phyloP scores from a whole-genome alignment of 2,329 filamentous ascomycete species.

The Sarocladiaceae sp. region DNA sequence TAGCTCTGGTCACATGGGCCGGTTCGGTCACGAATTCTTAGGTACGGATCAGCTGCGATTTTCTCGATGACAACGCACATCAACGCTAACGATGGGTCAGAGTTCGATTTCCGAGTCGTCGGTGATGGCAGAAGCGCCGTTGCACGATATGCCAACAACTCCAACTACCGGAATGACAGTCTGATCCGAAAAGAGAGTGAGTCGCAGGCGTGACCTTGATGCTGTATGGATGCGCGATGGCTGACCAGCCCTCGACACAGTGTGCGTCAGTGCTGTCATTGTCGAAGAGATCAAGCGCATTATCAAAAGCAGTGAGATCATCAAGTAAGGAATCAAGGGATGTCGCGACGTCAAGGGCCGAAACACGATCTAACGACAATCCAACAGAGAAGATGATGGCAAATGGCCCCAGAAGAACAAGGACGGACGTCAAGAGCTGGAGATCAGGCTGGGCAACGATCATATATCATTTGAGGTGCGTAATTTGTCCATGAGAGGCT shows the following conservation, averaged over 20 bases:
- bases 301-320: conserved; percentile 93
- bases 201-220: conserved; percentile 29
- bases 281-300: conserved; percentile 95
- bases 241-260: conserved; percentile 36
- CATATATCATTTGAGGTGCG: conserved; percentile 95
- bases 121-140: conserved; percentile 90
- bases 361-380: conserved; percentile 7
- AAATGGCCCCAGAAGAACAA: conserved; percentile 99
- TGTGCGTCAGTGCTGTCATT: conserved; percentile 90
- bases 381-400: conserved; percentile 80
- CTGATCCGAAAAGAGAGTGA: conserved; percentile 98
- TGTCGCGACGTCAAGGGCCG: too few relatives aligned
- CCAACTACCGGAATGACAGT: conserved; percentile 97
- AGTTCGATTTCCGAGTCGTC: conserved; percentile 92
- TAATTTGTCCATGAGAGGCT: conserved; percentile 2
- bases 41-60: conserved; percentile 44
- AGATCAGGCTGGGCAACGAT: conserved; percentile 88
- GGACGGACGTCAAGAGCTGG: conserved; percentile 91
- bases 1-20: conserved; percentile 94
- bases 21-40: conserved; percentile 96
- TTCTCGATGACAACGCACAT: not conserved
- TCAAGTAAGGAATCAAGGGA: conserved; percentile 61
- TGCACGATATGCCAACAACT: conserved; percentile 97
- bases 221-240: not conserved
- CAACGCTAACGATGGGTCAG: conserved; percentile 41